Conservation (phyloP, 345 rosid genomes). For the Arabis alpina region DNA sequence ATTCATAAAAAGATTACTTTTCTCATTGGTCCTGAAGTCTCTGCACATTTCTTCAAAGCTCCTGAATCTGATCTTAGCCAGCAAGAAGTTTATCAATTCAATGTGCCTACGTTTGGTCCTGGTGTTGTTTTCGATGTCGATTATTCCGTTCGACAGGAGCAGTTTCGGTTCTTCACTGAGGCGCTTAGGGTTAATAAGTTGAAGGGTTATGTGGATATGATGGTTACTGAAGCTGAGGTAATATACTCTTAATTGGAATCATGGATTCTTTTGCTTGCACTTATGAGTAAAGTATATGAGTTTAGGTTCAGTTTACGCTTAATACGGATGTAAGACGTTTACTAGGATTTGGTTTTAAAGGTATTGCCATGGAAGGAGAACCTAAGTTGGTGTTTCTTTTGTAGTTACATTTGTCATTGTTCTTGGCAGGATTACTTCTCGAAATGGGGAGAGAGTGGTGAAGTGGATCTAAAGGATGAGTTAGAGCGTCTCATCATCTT, state of each 20-base stretch:
- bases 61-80: slow-evolving; percentile 86
- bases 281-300: background rate
- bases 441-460: slow-evolving; percentile 95
- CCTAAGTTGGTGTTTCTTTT: background rate
- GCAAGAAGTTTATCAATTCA: slow-evolving; percentile 96
- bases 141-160: slow-evolving; percentile 87
- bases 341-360: background rate
- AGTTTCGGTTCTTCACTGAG: slow-evolving; percentile 94
- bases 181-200: slow-evolving; percentile 79
- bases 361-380: background rate
- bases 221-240: slow-evolving; percentile 94
- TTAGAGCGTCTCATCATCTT: slow-evolving; percentile 93
- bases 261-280: background rate
- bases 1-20: slow-evolving; percentile 84
- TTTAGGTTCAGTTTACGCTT: background rate
- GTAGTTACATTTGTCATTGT: slow-evolving; percentile 1
- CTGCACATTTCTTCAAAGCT: slow-evolving; percentile 96
- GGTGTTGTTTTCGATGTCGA: slow-evolving; percentile 98
- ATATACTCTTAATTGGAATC: background rate
- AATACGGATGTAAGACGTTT: background rate
- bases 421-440: slow-evolving; percentile 79
- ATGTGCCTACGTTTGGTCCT: slow-evolving; percentile 96
- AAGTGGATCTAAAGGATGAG: slow-evolving; percentile 86
- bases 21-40: slow-evolving; percentile 95
- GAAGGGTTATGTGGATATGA: slow-evolving; percentile 94